phyloP scores from a whole-genome alignment of 208 protist species.

The Trypanosoma scelopori region DNA sequence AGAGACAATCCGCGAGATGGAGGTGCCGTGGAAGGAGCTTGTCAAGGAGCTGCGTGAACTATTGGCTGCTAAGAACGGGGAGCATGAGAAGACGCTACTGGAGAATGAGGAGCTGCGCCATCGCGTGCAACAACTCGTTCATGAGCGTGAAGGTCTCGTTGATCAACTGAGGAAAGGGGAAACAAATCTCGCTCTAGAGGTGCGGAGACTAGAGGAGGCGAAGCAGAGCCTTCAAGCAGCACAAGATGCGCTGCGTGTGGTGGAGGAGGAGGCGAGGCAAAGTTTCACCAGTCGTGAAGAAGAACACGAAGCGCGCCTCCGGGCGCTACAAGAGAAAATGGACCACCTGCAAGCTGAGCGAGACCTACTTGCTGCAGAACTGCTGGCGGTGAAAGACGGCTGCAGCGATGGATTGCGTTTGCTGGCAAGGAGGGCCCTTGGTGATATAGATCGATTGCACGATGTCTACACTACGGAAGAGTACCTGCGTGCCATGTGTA shows the following conservation, averaged over 20 bases:
- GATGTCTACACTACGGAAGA: conserved; percentile 22
- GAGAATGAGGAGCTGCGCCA: conserved; percentile 8
- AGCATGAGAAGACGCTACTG: conserved; percentile 14
- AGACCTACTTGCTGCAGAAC: conserved; percentile 10
- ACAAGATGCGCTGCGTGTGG: not conserved
- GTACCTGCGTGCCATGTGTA: conserved; percentile 12
- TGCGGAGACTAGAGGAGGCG: not conserved
- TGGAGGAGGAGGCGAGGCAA: conserved; percentile 7
- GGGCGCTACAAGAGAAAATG: conserved; percentile 3
- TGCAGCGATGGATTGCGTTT: conserved; percentile 26
- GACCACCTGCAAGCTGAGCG: not conserved
- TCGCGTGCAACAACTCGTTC: conserved; percentile 1
- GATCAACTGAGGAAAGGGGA: conserved; percentile 5
- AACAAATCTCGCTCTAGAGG: not conserved
- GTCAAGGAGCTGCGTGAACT: conserved; percentile 22
- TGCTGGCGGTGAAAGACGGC: conserved; percentile 4
- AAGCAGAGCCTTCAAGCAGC: conserved; percentile 12
- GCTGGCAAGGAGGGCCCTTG: conserved; percentile 29
- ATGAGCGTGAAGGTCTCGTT: conserved; percentile 6
- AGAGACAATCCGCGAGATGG: not conserved
- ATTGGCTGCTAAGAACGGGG: conserved; percentile 25
- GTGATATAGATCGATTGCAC: conserved; percentile 34
- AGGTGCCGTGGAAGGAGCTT: conserved; percentile 18
- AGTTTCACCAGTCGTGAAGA: conserved; percentile 2
- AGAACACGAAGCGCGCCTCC: not conserved